Evolutionary conservation across 2,329 filamentous ascomycete genomes (phyloP).

Genomic region (Ophiostoma himal-ulmi): DNA sequence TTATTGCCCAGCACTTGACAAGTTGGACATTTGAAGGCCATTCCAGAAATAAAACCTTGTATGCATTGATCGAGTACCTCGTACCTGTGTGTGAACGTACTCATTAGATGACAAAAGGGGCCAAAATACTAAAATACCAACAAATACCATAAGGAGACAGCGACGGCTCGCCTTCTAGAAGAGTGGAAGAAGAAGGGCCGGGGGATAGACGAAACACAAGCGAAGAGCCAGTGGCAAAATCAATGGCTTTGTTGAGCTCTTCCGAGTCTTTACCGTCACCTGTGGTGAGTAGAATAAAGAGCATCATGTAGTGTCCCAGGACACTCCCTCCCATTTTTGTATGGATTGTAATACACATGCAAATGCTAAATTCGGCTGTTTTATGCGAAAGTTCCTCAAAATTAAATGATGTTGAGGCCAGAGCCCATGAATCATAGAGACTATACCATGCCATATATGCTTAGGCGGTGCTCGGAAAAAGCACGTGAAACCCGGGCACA

Average conservation of each 20-base stretch:
- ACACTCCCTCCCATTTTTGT: too few relatives aligned
- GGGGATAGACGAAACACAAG: neutral
- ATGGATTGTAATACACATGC: too few relatives aligned
- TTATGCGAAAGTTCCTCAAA: too few relatives aligned
- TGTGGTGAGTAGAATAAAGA: neutral
- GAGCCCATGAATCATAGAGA: too few relatives aligned
- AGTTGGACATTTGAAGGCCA: neutral
- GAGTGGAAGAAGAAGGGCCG: neutral
- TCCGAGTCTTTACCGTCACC: neutral
- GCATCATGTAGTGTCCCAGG: neutral
- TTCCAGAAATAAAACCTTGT: neutral
- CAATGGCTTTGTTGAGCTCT: neutral
- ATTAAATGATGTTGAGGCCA: too few relatives aligned
- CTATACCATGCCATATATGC: too few relatives aligned
- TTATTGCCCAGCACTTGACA: neutral
- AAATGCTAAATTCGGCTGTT: too few relatives aligned
- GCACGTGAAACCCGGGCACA: too few relatives aligned
- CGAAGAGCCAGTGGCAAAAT: neutral
- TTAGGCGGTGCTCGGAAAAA: too few relatives aligned
- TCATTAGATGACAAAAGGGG: neutral
- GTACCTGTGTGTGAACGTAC: too few relatives aligned
- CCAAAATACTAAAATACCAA: neutral
- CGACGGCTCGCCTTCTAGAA: constrained; percentile 11
- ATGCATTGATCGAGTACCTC: neutral
- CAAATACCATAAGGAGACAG: neutral